Base-by-base conservation (phyloP, 306 rosid species). In the Canavalia gladiata region DNA sequence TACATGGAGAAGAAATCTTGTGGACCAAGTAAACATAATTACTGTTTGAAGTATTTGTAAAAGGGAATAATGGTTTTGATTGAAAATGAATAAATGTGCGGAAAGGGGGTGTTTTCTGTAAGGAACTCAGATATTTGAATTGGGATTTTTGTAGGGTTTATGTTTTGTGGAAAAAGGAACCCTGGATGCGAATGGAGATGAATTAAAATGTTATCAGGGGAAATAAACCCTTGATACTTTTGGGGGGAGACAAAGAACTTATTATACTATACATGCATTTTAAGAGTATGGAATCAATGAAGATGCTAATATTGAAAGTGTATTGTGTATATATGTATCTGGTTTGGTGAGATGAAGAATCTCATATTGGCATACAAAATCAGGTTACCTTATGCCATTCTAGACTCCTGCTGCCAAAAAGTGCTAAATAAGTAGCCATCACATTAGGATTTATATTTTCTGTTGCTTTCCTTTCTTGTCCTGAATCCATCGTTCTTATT, bases 21-120 rank as follows among this genome's bases (percentile, higher is more conserved):
- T 54, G 57, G 50, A 81, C 68, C 77, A 58, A 58, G 83, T 18
- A 70, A 79, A 71, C 72, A 4, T 4, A 28, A 43, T 69, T 58
- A 10, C 42, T 37, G 54, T 64, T 62, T 12, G 8, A 39, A 25
- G 54, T 39, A 25, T 57, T 29, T 13, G 33, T 46, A 76, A 46
- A 47, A 13, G 58, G 46, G 60, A 8, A 33, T 42, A 35, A 9
- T 35, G 39, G 25, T 76, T 76, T 62, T 62, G 62, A n/a, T 74
- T 62, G 7, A 34, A 34, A 47, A 2, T 8, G 8, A 2, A 8
- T 49, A 35, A 50, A 49, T 6, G 51, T 63, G 25, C 25, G 25
- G 25, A 18, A 18, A 18, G 54, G 9, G 25, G 80, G 47, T 12
- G 25, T 63, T 64, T 64, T 18, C 25, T 18, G 25, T 18, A 18